Evolutionary conservation across 2,329 filamentous ascomycete genomes (phyloP), one percentile per base, ranked within the genome.

Genomic region (Xylaria sp.): DNA sequence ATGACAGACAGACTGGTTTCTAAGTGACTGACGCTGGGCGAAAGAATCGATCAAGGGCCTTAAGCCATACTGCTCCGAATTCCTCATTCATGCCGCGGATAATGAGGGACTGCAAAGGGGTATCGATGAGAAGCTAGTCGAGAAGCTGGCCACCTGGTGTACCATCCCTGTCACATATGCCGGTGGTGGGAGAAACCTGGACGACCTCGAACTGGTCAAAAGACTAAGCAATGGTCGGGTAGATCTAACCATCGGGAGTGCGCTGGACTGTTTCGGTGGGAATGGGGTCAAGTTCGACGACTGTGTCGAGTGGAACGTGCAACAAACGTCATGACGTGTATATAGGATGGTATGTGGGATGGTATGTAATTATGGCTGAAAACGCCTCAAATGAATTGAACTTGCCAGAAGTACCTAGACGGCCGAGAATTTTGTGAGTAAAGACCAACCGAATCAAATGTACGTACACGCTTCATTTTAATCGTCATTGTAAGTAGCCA

Each of bases 1-100:
- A 9, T 8, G 17, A 28, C 8, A 9, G n/a, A n/a, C n/a, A n/a
- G n/a, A n/a, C n/a, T n/a, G n/a, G n/a, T n/a, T n/a, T n/a, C n/a
- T n/a, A n/a, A n/a, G n/a, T n/a, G n/a, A n/a, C n/a, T n/a, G n/a
- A n/a, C n/a, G n/a, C n/a, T 31, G 1, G 15, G 6, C 25, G 11
- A 23, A 54, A 96, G 94, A 91, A 68, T 91, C 91, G 4, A 96
- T 98, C 72, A 82, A 84, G 60, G 80, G 86, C 42, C 85, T 98
- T 23, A 92, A 97, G 73, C 93, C 93, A 5, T 95, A 95, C 78
- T 98, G 95, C 80, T 92, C 91, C 65, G 95, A 99, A 77, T 98
- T 99, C 74, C 85, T 99, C 57, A 95, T 99, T 73, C 95, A 99
- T 76, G 95, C 95, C 15, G 95, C 95, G 43, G 95, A 99, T 77